Conservation (phyloP, 495 filamentous ascomycete species). For the Aspergillus steynii region DNA sequence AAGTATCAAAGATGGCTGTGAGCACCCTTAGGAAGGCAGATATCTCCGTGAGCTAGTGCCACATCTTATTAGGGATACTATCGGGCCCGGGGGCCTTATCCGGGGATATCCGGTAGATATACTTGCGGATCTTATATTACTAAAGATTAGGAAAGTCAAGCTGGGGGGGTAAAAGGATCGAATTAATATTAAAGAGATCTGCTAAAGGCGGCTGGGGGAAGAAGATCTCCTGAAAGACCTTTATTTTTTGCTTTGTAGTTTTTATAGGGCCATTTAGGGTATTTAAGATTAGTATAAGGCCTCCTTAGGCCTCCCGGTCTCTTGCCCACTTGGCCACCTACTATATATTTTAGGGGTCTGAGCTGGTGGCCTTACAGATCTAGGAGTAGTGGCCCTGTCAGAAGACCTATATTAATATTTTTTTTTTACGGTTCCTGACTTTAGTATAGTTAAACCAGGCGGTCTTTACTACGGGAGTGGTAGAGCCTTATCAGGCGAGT, state of each 20-base stretch:
- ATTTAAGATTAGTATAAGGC: slow-evolving; percentile 10
- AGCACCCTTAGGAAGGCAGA: slow-evolving; percentile 6
- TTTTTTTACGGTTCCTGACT: no score
- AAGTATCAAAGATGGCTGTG: slow-evolving; percentile 26
- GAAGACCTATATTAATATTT: no score
- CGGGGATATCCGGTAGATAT: slow-evolving; percentile 14
- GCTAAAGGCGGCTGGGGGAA: slow-evolving; percentile 22
- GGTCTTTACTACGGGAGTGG: no score
- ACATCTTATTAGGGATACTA: slow-evolving; percentile 24
- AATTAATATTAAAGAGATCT: slow-evolving; percentile 25
- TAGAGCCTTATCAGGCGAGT: no score
- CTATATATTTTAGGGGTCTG: slow-evolving; percentile 14
- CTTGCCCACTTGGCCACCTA: slow-evolving; percentile 17
- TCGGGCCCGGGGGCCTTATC: slow-evolving; percentile 31
- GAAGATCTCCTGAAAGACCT: slow-evolving; percentile 22
- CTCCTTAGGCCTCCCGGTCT: slow-evolving; percentile 2
- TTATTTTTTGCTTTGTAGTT: slow-evolving; percentile 16
- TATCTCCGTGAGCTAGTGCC: slow-evolving; percentile 11
- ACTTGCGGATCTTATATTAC: slow-evolving; percentile 18
- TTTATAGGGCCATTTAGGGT: background rate
- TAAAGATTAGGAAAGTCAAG: slow-evolving; percentile 23
- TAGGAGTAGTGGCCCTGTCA: no score
- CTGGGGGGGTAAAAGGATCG: slow-evolving; percentile 14
- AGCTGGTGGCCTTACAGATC: no score
- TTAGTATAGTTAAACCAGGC: no score